Percentiles rank a stretch among this genome's conserved stretches.
Evolutionary conservation across 2,329 filamentous ascomycete genomes (phyloP).

Genomic region (Parasarocladium wereldwijsianum): DNA sequence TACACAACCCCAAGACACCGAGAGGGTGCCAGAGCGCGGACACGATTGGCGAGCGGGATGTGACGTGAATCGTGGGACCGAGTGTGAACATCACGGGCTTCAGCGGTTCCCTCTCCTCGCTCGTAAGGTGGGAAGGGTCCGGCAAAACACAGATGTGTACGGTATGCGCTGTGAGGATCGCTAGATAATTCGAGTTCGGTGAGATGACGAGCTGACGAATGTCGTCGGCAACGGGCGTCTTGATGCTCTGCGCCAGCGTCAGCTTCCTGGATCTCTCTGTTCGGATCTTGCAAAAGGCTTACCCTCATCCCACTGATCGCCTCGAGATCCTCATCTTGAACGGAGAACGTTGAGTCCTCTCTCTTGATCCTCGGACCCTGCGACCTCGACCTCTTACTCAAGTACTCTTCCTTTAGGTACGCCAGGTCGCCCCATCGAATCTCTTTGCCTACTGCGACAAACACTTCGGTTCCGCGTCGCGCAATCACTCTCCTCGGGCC

Average conservation of each 20-base stretch:
- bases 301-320: constrained; percentile 18
- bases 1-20: constrained; percentile 62
- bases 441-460: constrained; percentile 76
- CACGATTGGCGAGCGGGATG: constrained; percentile 66
- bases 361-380: constrained; percentile 28
- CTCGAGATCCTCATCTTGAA: constrained; percentile 17
- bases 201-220: constrained; percentile 80
- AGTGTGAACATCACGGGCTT: constrained; percentile 79
- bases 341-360: constrained; percentile 26
- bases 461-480: constrained; percentile 71
- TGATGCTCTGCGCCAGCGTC: constrained; percentile 45
- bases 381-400: constrained; percentile 15
- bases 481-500: constrained; percentile 58
- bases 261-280: constrained; percentile 5
- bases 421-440: constrained; percentile 83
- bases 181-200: constrained; percentile 66
- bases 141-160: constrained; percentile 80
- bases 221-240: constrained; percentile 61
- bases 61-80: constrained; percentile 84
- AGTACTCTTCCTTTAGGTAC: constrained; percentile 52
- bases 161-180: constrained; percentile 75
- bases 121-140: constrained; percentile 60
- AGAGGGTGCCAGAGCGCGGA: constrained; percentile 88
- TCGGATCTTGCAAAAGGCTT: constrained; percentile 3
- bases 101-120: constrained; percentile 51